Conservation (phyloP, 108 stramenopile species). For the Mediolabrus comicus region DNA sequence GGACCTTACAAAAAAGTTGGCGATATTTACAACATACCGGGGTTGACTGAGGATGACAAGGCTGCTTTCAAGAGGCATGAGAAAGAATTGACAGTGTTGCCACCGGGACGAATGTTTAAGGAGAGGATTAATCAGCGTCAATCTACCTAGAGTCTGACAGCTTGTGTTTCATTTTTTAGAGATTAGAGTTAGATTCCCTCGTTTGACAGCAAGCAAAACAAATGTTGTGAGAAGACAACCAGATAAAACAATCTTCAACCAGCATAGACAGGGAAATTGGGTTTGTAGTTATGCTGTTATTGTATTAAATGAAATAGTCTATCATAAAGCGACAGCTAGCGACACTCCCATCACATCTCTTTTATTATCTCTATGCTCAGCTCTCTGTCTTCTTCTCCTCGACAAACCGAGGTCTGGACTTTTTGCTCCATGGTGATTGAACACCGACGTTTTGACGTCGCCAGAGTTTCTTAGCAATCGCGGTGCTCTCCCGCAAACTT, state of each 20-base stretch:
- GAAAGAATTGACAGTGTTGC: conserved; percentile 57
- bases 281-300: too few relatives aligned
- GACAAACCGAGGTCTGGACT: conserved; percentile 16
- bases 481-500: conserved; percentile 72
- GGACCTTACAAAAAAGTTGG: conserved; percentile 60
- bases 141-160: too few relatives aligned
- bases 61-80: conserved; percentile 68
- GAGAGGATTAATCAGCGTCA: conserved; percentile 74
- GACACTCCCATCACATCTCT: too few relatives aligned
- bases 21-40: conserved; percentile 70
- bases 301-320: too few relatives aligned
- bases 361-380: background rate
- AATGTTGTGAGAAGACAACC: too few relatives aligned
- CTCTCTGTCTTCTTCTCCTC: conserved; percentile 47
- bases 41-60: conserved; percentile 56
- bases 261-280: too few relatives aligned
- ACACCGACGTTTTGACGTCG: conserved; percentile 51
- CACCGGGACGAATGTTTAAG: conserved; percentile 56
- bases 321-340: too few relatives aligned
- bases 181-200: too few relatives aligned
- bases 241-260: too few relatives aligned
- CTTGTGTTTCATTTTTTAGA: too few relatives aligned
- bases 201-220: too few relatives aligned
- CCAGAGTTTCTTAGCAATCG: conserved; percentile 64
- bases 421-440: conserved; percentile 32